Base-by-base conservation (phyloP, 805 yeast genomes). In the Tetrapisispora arboricola region DNA sequence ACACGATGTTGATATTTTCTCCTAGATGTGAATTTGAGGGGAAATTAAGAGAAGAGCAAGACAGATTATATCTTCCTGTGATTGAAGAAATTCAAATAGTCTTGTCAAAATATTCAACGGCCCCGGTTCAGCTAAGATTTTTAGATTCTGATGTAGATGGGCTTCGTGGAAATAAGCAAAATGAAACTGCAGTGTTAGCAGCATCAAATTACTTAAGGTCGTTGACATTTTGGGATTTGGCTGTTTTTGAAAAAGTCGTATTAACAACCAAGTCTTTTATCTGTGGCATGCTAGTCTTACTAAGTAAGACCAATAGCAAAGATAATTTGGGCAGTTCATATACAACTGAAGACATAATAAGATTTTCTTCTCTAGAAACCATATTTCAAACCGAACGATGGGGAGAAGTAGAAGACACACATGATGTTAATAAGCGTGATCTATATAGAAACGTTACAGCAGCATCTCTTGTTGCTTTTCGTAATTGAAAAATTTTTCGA, bases 361-460 rank as follows among this genome's bases (percentile, higher is more conserved):
- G 76, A 52, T 73, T 82, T 43, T 87, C 87, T 9, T 79, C 82
- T 42, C 67, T 92, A 52, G 99, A 92, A 57, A 79, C 80, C 12
- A 77, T 80, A 26, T 75, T 75, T 62, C 99, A 92, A 64, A 84
- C 94, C 27, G 78, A 76, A 18, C 73, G 79, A 55, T 92, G 98
- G 98, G 98, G 98, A 25, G 96, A 90, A 62, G 97, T 90, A 19
- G 97, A 92, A 64, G 98, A 92, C 56, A 86, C 97, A 2, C 98
- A 92, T 58, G 98, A 92, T 60, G 96, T 92, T n/a, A 94, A 85
- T 54, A 80, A 82, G 60, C 94, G 80, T 30, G 96, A 92, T 51
- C 71, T 94, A 52, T 70, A 85, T 54, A 78, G 96, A 61, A 78
- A 79, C 54, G 71, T 92, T 36, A 78, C 90, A 27, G 74, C 86